Evolutionary conservation across 345 rosid genomes (phyloP).

Genomic region (Pistacia integerrima): DNA sequence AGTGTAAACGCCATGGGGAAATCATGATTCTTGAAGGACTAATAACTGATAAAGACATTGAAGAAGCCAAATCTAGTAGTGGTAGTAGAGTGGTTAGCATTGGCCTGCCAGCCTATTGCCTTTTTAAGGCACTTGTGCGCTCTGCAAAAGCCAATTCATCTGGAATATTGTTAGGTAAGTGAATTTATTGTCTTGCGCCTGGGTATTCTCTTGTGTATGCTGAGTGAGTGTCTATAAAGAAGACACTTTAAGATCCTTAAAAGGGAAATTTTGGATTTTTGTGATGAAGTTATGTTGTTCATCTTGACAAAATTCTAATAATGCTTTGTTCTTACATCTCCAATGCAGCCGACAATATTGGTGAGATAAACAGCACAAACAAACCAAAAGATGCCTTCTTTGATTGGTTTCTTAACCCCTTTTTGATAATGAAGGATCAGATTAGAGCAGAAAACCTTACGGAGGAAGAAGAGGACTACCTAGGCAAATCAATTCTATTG

Average conservation of each 20-base stretch:
- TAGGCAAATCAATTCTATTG: slow-evolving; percentile 67
- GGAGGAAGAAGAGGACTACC: slow-evolving; percentile 74
- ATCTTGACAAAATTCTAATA: slow-evolving; percentile 1
- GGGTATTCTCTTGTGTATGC: background rate
- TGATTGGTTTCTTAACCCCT: slow-evolving; percentile 92
- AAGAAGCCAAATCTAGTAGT: slow-evolving; percentile 65
- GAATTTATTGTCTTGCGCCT: background rate
- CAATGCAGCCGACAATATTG: slow-evolving; percentile 51
- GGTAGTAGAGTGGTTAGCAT: slow-evolving; percentile 68
- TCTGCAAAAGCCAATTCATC: slow-evolving; percentile 61
- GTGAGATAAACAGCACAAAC: slow-evolving; percentile 71
- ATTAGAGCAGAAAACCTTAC: slow-evolving; percentile 72
- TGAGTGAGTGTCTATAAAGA: background rate
- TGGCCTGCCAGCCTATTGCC: slow-evolving; percentile 91
- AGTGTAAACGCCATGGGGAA: slow-evolving; percentile 64
- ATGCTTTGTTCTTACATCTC: slow-evolving; percentile 9
- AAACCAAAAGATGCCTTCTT: slow-evolving; percentile 83
- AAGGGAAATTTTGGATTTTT: background rate
- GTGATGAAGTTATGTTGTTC: background rate
- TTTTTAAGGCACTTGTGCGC: slow-evolving; percentile 62
- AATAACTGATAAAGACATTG: slow-evolving; percentile 74
- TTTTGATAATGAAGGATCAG: slow-evolving; percentile 87
- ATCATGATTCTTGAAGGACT: slow-evolving; percentile 66
- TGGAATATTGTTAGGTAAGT: slow-evolving; percentile 76
- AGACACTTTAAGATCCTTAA: background rate